These are phyloP conservation scores for Prunus campanulata DNA, from an alignment of 306 rosid species.

Conservation along the genomic window DNA sequence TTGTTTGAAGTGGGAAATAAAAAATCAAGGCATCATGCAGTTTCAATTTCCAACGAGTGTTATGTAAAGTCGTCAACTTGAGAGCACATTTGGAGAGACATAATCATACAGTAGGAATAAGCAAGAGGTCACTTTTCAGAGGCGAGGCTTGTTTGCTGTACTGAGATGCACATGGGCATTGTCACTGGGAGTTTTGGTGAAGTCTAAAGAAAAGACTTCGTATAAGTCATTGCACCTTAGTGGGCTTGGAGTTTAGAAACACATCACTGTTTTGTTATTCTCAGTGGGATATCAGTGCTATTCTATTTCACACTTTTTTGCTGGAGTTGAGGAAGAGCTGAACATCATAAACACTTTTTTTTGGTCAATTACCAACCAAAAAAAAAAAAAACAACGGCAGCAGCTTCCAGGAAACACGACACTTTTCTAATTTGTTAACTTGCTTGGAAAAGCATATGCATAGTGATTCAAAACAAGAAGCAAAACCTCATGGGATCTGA, in stretches of 20 bases:
- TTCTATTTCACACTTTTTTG: no score
- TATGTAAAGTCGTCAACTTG: neutral
- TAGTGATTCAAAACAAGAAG: neutral
- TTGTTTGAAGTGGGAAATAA: no score
- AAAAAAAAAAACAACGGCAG: no score
- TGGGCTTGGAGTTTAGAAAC: neutral
- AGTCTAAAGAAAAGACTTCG: slow-evolving; percentile 9
- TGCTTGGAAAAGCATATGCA: neutral
- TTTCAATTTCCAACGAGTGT: neutral
- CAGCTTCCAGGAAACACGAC: neutral
- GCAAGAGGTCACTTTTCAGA: slow-evolving; percentile 3
- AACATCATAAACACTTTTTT: no score
- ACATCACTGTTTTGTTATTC: no score
- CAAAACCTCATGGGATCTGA: no score
- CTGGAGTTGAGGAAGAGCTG: no score
- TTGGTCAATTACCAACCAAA: no score
- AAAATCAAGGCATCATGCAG: no score
- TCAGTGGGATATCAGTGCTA: no score
- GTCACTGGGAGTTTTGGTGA: slow-evolving; percentile 35
- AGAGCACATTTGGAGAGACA: neutral
- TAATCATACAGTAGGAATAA: neutral
- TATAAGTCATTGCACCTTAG: slow-evolving; percentile 4
- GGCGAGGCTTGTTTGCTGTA: slow-evolving; percentile 7
- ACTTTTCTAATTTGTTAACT: neutral
- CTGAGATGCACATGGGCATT: neutral